Percentiles rank a stretch among this genome's conserved stretches.
Conservation (phyloP, 352 stramenopile genomes). For the Globisporangium recalcitrans region DNA sequence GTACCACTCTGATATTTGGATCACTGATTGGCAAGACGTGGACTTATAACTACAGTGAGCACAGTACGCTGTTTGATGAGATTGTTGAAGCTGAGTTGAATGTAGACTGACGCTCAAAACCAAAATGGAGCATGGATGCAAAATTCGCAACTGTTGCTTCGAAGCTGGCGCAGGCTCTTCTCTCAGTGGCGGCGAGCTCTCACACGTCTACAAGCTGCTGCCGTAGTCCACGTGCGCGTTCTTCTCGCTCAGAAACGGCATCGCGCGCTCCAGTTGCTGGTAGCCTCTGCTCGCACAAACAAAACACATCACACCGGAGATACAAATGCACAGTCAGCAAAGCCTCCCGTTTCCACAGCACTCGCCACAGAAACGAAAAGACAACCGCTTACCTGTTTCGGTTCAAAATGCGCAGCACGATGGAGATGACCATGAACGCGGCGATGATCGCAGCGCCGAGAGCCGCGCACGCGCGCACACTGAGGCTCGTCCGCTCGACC, state of each 20-base stretch:
- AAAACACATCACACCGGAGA: not conserved
- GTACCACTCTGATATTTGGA: not conserved
- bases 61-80: not conserved
- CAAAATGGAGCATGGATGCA: not conserved
- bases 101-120: not conserved
- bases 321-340: not conserved
- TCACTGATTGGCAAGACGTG: not conserved
- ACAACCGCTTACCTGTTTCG: constrained; percentile 22
- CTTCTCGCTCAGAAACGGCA: constrained; percentile 41
- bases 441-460: constrained; percentile 55
- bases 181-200: not conserved
- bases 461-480: constrained; percentile 50
- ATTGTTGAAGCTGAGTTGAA: not conserved
- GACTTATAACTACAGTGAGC: not conserved
- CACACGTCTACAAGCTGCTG: constrained; percentile 18
- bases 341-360: no score
- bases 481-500: constrained; percentile 46
- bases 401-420: constrained; percentile 30
- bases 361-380: not conserved
- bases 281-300: not conserved
- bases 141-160: not conserved
- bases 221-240: constrained; percentile 38
- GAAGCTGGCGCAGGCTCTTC: not conserved
- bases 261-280: constrained; percentile 23
- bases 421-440: constrained; percentile 53